Base-by-base conservation (phyloP, 1,284 basidiomycete species). In the Meira miltonrushii region DNA sequence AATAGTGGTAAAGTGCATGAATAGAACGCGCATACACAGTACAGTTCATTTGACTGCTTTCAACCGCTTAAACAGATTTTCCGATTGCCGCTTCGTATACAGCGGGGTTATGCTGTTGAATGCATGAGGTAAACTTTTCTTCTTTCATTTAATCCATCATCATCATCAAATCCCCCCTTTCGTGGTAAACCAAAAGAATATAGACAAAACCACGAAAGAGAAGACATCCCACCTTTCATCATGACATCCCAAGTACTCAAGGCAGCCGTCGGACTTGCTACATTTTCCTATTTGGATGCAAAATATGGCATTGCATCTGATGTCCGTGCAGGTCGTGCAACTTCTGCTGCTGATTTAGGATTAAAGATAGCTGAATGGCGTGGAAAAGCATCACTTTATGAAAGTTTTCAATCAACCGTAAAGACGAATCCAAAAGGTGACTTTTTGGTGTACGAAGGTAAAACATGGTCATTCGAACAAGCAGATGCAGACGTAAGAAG, bases 251-350 rank as follows among this genome's bases (percentile, higher is more conserved):
- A 21, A 19, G 15, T 58, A 19, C 21, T 59, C 44, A 72, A 73
- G 54, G 71, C 71, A 3, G 71, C 68, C 17, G 64, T 62, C 57
- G 63, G 62, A 38, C n/a, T 73, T 21, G 72, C 69, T 12, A 63
- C 66, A 39, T 57, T 65, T 33, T 68, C 72, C 48, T 74, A 74
- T 56, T 60, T 73, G 59, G 72, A 74, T 48, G 72, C 72, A 58
- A 71, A 72, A 55, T 62, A 68, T 48, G 71, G 71, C 40, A 9
- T 73, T 23, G 39, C 60, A 37, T 55, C 41, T 58, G 72, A 74
- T 57, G 19, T 68, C 19, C 38, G 50, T 7, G 58, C 72, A 51
- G 69, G 58, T 19, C 47, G 61, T 3, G 60, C 60, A 33, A 59
- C 58, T 9, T 49, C 49, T 28, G 54, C 46, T 41, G 66, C 61